Base-by-base conservation (phyloP, 2,329 filamentous ascomycete species). In the Grosmannia penicillata region DNA sequence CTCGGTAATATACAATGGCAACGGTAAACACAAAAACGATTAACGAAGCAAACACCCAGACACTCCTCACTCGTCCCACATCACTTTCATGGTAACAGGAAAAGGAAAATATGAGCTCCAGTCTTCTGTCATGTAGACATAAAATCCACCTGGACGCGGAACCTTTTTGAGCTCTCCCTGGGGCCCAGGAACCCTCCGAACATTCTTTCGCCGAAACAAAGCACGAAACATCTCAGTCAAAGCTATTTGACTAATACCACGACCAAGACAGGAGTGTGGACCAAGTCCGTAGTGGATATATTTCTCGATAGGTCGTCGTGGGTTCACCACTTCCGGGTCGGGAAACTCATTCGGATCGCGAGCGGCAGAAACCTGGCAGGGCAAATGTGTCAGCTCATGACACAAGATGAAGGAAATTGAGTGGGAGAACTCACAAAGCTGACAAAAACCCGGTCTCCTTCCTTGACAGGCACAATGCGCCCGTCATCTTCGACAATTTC, bases 141-240 rank as follows among this genome's bases (percentile, higher is more conserved):
- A 70, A 52, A 67, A 68, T 0, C 71, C 72, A 1, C 66, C 71
- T 0, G 63, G 59, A 8, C 64, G 62, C 0, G 62, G 56, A 2
- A 83, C 63, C 60, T 72, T 78, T 63, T 82, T 82, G 45, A 85
- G 53, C 50, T 74, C 59, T 0, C 81, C 81, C 56, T 80, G 74
- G 1, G 68, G 58, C 0, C 81, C 81, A 0, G 70, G 60, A 0
- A 72, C 75, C 23, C 75, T 64, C 6, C 74, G 61, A 10, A 86
- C 53, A 38, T 74, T 75, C 47, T 70, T 64, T 47, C 74, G 61
- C 42, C 65, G 60, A 49, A 78, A 80, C 2, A 83, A 57, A 1
- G 70, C 68, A 34, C 79, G 71, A 54, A 85, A 70, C 63, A 84
- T 77, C 45, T 78, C 71, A 1, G 72, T 71, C 41, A 86, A 58